Conservation (phyloP, 345 rosid species). For the Orychophragmus violaceus region DNA sequence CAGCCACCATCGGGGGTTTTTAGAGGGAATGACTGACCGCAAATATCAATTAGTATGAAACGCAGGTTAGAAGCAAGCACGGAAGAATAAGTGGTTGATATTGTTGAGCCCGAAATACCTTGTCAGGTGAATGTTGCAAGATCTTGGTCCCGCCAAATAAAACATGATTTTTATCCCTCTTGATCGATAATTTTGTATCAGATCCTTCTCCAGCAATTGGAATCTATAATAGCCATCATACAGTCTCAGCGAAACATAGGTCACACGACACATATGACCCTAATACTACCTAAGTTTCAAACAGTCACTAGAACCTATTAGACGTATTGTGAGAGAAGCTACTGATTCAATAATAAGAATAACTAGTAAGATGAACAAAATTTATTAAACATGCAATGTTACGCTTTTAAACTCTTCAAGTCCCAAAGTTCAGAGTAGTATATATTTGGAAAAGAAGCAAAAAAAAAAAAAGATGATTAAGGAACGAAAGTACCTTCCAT, state of each 20-base stretch:
- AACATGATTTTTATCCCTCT: constrained; percentile 79
- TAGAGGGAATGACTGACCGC: constrained; percentile 56
- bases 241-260: constrained; percentile 2
- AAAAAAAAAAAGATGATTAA: background rate
- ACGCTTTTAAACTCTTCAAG: background rate
- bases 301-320: background rate
- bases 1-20: constrained; percentile 96
- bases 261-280: background rate
- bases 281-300: background rate
- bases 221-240: constrained; percentile 45
- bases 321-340: background rate
- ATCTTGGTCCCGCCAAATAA: constrained; percentile 97
- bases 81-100: background rate
- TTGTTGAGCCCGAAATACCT: constrained; percentile 38
- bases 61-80: background rate
- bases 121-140: constrained; percentile 92
- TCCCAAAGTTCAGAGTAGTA: background rate
- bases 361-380: background rate
- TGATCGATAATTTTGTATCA: constrained; percentile 65
- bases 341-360: background rate
- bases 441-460: background rate
- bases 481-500: constrained; percentile 71
- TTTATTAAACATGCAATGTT: background rate
- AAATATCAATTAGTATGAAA: constrained; percentile 27
- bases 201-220: constrained; percentile 52